Evolutionary conservation across 768 basidiomycete genomes (phyloP), one percentile per base, ranked within the genome.

Genomic region (Lanmaoa rubissima): DNA sequence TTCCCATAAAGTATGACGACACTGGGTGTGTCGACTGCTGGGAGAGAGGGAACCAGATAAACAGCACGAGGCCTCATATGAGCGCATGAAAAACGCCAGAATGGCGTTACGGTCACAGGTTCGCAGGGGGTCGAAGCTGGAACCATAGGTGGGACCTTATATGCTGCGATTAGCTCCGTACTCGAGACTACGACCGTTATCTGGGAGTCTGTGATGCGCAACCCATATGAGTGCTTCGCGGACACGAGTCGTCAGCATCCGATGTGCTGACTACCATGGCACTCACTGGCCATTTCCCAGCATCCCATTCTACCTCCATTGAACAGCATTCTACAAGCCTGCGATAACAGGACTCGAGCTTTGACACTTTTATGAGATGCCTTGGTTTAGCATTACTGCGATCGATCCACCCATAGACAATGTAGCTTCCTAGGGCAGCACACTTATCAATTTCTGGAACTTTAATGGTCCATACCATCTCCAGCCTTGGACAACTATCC

Each of bases 331-430:
- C 38, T 17, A 21, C 35, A 24, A 57, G n/a, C 21, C 13, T 31
- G 21, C 55, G 50, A 57, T 19, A 35, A 44, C 39, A 51, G 5
- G 50, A 35, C 19, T 43, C 46, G 41, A 57, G 38, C 16, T 35
- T 58, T 21, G 45, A 35, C 13, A 56, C 57, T 21, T 12, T 48
- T 2, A 58, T 41, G 19, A 49, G 42, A 45, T 58, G 53, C 31
- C 35, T 43, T 19, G 42, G 47, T 40, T 48, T 24, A 1, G 14
- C 16, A 35, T 35, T 8, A 13, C 34, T 34, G 47, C 21, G 47
- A 44, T 59, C 46, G 28, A 48, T 43, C 58, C 58, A 59, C 32
- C 58, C 55, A 45, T 57, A 57, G 21, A 51, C 50, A 39, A 57
- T 28, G n/a, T 40, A 59, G 31, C 17, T 52, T 38, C 58, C 55